A percentile compares a stretch with the other conserved stretches of the same genome.
These are phyloP conservation scores for Geotrichum histeridarum DNA, from an alignment of 1,139 yeast genomes.

Conservation along the genomic window DNA sequence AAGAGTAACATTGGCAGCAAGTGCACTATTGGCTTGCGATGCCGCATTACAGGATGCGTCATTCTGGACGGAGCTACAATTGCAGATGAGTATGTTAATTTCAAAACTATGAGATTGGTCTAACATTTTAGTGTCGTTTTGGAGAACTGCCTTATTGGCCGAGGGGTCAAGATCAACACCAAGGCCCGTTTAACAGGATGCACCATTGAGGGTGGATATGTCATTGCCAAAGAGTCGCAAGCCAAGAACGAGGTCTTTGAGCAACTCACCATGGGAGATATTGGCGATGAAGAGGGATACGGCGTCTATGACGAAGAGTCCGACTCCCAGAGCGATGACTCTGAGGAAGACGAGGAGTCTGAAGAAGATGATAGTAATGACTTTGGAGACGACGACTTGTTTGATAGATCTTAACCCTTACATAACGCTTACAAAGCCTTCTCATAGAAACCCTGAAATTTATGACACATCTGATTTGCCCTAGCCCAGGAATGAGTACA, in stretches of 20 bases:
- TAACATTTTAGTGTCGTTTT: constrained; percentile 35
- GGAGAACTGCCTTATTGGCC: constrained; percentile 87
- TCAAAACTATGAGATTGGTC: not conserved
- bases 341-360: constrained; percentile 36
- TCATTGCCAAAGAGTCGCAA: constrained; percentile 43
- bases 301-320: constrained; percentile 25
- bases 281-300: constrained; percentile 36
- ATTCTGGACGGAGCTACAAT: constrained; percentile 64
- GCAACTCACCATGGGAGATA: constrained; percentile 23
- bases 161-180: constrained; percentile 51
- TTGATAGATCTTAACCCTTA: constrained; percentile 41
- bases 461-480: too few relatives aligned
- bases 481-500: too few relatives aligned
- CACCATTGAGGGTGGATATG: constrained; percentile 75
- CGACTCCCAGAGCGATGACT: constrained; percentile 36
- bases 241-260: constrained; percentile 81
- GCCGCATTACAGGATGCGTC: constrained; percentile 83
- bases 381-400: constrained; percentile 40
- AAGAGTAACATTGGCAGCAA: constrained; percentile 72
- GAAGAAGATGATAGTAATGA: constrained; percentile 25
- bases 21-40: constrained; percentile 76
- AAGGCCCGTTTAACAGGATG: constrained; percentile 49
- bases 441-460: too few relatives aligned
- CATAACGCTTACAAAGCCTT: too few relatives aligned
- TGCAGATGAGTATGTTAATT: constrained; percentile 61